Evolutionary conservation across 2,329 filamentous ascomycete genomes (phyloP), one percentile per base, ranked within the genome.

Genomic region (Teratosphaeriaceae sp.): DNA sequence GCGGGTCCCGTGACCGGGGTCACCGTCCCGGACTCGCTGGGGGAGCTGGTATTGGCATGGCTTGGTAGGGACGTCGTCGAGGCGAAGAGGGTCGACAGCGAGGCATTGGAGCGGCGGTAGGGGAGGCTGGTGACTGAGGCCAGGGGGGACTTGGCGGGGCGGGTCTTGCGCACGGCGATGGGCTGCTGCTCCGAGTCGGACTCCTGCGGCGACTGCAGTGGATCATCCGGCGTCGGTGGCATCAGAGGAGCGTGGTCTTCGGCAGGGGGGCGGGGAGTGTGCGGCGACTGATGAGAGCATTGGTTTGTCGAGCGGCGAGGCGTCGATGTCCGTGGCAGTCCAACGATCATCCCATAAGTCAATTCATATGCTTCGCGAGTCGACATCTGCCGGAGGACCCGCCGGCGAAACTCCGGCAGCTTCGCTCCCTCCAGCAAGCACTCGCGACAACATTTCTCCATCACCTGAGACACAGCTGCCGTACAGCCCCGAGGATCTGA

Each of bases 131-230:
- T 65, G 27, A 84, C 70, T 72, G 67, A 85, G 74, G 54, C 81
- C 64, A 62, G 80, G 70, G 59, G 84, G 42, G 68, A 69, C 40
- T 59, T 67, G 48, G 72, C 68, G 13, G 69, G 63, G 41, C 66
- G 68, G 61, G 82, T 70, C 67, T 82, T 85, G 50, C 79, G 75
- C 45, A 80, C 64, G 44, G 66, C 63, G 60, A 75, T 69, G 45
- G 82, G 77, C 54, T 79, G n/a, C n/a, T n/a, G 74, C 53, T 81
- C 80, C 60, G 79, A 70, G 58, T 84, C 81, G 64, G 84, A 75
- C 58, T 82, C 77, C 65, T 82, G 79, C 66, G 84, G 76, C 63
- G 82, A 79, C 66, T 82, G 77, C 68, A 78, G 72, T 57, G 78
- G 74, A 59, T 74, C 70, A 79, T 83, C 71, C 63, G 76, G 71